Conservation (phyloP, 2,329 filamentous ascomycete genomes). For the Metarhizium album region DNA sequence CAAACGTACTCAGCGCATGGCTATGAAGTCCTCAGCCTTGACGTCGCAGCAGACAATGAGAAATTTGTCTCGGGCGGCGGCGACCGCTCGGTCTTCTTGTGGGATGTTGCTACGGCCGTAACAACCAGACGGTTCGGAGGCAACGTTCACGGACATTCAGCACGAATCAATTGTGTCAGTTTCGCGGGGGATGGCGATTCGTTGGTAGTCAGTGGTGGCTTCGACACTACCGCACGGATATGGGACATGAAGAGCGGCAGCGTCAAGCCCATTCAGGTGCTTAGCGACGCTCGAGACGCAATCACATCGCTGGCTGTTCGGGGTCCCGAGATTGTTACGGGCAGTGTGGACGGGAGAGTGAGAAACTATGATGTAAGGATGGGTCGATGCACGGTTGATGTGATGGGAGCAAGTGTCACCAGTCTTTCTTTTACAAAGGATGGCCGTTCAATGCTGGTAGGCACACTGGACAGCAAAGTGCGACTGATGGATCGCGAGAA, state of each 20-base stretch:
- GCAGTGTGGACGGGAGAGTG: slow-evolving; percentile 76
- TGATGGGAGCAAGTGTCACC: slow-evolving; percentile 62
- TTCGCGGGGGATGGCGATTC: slow-evolving; percentile 69
- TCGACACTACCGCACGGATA: slow-evolving; percentile 64
- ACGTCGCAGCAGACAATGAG: slow-evolving; percentile 66
- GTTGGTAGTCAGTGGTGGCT: slow-evolving; percentile 62
- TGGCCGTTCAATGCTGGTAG: slow-evolving; percentile 63
- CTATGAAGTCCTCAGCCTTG: slow-evolving; percentile 79
- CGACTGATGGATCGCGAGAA: slow-evolving; percentile 70
- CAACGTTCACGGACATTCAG: slow-evolving; percentile 51
- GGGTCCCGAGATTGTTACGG: slow-evolving; percentile 53
- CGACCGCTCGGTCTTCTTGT: slow-evolving; percentile 83
- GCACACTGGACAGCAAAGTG: slow-evolving; percentile 64
- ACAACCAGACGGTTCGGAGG: slow-evolving; percentile 66
- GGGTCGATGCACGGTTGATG: slow-evolving; percentile 60
- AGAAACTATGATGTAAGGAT: slow-evolving; percentile 73
- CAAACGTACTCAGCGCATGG: slow-evolving; percentile 85
- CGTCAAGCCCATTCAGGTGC: slow-evolving; percentile 58
- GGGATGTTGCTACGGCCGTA: slow-evolving; percentile 77
- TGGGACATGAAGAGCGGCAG: slow-evolving; percentile 56
- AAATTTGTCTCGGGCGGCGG: slow-evolving; percentile 81
- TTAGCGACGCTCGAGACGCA: slow-evolving; percentile 63
- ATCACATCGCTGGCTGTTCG: slow-evolving; percentile 41
- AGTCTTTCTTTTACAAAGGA: slow-evolving; percentile 62
- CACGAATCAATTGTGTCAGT: slow-evolving; percentile 65